A percentile compares a stretch with the other conserved stretches of the same genome.
Evolutionary conservation across 2,329 filamentous ascomycete species (phyloP).

Genomic region (Didymella pinodella): DNA sequence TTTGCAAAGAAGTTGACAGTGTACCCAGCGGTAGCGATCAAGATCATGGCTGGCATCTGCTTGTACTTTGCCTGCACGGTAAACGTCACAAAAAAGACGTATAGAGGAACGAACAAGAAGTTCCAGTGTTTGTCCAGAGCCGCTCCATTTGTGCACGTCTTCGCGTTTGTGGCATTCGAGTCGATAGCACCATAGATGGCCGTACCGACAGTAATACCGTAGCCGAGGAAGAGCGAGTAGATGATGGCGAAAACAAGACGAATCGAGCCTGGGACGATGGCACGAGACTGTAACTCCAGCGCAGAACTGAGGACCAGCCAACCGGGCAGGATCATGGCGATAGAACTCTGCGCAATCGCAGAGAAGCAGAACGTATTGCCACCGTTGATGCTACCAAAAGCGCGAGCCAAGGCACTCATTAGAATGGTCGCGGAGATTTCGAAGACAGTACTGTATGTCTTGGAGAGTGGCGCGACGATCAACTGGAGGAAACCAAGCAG

Average conservation of each 20-base stretch:
- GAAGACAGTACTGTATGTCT: constrained; percentile 67
- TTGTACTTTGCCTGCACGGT: constrained; percentile 83
- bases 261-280: constrained; percentile 58
- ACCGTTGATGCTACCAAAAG: constrained; percentile 56
- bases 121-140: constrained; percentile 61
- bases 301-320: constrained; percentile 57
- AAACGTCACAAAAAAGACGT: constrained; percentile 72
- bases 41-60: constrained; percentile 77
- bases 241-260: constrained; percentile 61
- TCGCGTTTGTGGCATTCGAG: constrained; percentile 53
- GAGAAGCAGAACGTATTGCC: constrained; percentile 58
- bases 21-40: constrained; percentile 76
- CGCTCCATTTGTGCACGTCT: constrained; percentile 48
- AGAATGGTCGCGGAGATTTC: constrained; percentile 57
- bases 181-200: constrained; percentile 58
- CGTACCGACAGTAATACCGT: constrained; percentile 59
- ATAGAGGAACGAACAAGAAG: constrained; percentile 79
- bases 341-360: constrained; percentile 58
- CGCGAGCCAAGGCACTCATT: constrained; percentile 58
- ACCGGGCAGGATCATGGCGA: constrained; percentile 59
- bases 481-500: constrained; percentile 79
- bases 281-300: constrained; percentile 57
- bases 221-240: constrained; percentile 60
- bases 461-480: constrained; percentile 74
- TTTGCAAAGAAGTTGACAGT: constrained; percentile 78